Evolutionary conservation across 2,329 filamentous ascomycete species (phyloP).

Genomic region (Lachnum nothofagi): DNA sequence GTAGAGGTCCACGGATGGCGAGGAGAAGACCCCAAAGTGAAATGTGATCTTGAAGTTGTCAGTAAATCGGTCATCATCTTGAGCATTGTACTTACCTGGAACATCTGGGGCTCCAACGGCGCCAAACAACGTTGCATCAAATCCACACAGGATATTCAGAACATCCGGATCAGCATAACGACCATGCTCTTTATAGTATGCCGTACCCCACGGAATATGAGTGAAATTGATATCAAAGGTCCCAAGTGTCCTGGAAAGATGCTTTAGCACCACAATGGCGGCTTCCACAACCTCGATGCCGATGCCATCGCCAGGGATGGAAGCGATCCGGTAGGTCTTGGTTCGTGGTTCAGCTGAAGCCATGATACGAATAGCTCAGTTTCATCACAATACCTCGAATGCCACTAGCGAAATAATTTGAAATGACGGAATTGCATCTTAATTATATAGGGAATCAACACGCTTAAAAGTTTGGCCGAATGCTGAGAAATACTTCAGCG

Average conservation of each 20-base stretch:
- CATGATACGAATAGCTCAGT: no score
- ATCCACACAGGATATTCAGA: constrained; percentile 47
- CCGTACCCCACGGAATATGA: constrained; percentile 54
- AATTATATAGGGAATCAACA: no score
- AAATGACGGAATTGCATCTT: no score
- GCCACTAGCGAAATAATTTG: no score
- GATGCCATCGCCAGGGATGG: constrained; percentile 60
- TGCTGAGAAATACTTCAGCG: no score
- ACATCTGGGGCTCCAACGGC: constrained; percentile 51
- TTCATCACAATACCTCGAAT: no score
- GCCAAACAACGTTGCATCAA: constrained; percentile 55
- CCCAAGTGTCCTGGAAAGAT: constrained; percentile 46
- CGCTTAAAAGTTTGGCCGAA: no score
- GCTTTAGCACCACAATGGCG: constrained; percentile 54
- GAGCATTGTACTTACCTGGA: not conserved
- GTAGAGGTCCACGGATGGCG: constrained; percentile 57
- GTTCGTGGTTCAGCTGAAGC: no score
- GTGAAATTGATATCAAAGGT: constrained; percentile 57
- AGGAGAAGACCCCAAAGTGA: constrained; percentile 61
- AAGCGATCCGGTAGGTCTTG: no score
- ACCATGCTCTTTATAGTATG: constrained; percentile 47
- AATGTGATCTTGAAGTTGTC: constrained; percentile 58
- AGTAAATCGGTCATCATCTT: constrained; percentile 31
- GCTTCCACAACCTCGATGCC: constrained; percentile 55
- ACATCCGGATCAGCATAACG: constrained; percentile 52